These are phyloP conservation scores for Sclerotinia borealis DNA, from an alignment of 2,329 filamentous ascomycete genomes.

Conservation along the genomic window DNA sequence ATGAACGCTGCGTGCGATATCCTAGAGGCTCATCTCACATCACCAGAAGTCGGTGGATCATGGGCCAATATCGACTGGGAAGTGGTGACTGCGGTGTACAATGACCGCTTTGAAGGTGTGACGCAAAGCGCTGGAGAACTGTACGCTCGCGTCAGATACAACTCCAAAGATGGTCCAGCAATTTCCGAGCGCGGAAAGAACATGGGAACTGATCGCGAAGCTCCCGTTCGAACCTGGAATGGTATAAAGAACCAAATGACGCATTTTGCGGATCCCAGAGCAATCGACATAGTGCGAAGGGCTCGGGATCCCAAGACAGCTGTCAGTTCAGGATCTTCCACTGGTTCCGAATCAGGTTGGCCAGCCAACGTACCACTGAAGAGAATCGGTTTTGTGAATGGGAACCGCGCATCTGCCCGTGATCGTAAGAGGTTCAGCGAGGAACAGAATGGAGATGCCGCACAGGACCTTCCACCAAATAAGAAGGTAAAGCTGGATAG, in stretches of 20 bases:
- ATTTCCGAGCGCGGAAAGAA: background rate
- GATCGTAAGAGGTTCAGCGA: background rate
- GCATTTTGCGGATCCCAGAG: background rate
- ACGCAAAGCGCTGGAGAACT: background rate
- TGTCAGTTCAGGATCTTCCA: background rate
- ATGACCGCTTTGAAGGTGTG: background rate
- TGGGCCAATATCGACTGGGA: background rate
- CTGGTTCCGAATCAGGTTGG: background rate
- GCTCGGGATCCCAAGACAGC: too few relatives aligned
- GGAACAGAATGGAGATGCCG: background rate
- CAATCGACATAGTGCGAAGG: background rate
- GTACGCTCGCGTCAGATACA: background rate
- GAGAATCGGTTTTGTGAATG: background rate
- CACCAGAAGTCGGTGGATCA: background rate
- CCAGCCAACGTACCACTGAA: background rate
- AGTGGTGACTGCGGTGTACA: background rate
- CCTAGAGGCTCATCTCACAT: background rate
- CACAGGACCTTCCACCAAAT: background rate
- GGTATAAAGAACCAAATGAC: background rate
- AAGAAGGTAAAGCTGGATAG: background rate
- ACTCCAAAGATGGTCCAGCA: background rate
- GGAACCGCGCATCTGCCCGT: background rate
- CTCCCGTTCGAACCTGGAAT: background rate
- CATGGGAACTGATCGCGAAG: background rate
- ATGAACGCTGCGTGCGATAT: background rate